Evolutionary conservation across 2,329 filamentous ascomycete genomes (phyloP).

Genomic region (Emergomyces orientalis): DNA sequence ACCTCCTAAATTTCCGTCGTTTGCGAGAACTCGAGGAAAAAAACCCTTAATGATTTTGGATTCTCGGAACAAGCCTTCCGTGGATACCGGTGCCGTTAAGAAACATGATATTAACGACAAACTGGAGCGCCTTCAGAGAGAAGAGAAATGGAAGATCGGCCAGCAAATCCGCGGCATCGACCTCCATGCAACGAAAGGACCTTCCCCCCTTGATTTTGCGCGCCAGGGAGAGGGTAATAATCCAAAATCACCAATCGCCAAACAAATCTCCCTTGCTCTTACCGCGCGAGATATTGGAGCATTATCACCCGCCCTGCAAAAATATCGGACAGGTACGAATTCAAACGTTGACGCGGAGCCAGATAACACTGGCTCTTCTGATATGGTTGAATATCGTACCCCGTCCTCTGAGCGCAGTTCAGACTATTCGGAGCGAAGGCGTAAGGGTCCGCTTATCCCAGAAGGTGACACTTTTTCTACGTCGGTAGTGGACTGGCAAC

Average conservation of each 20-base stretch:
- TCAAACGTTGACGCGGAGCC: not conserved
- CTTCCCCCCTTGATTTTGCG: slow-evolving; percentile 5
- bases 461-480: not conserved
- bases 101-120: slow-evolving; percentile 11
- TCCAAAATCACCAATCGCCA: slow-evolving; percentile 17
- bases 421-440: not conserved
- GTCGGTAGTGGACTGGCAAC: slow-evolving; percentile 21
- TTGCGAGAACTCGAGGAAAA: not conserved
- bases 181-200: not conserved
- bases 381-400: not conserved
- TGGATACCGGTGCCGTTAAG: not conserved
- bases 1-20: not conserved
- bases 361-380: not conserved
- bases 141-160: slow-evolving; percentile 13
- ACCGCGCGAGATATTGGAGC: not conserved
- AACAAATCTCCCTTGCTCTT: slow-evolving; percentile 12
- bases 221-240: slow-evolving; percentile 23
- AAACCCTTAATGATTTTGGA: not conserved
- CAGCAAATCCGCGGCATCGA: slow-evolving; percentile 4
- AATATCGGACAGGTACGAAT: not conserved
- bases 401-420: not conserved
- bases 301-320: not conserved
- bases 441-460: not conserved
- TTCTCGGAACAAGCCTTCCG: not conserved
- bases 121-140: slow-evolving; percentile 17